Base-by-base conservation (phyloP, 441 rosid species). In the Theobroma grandiflorum region DNA sequence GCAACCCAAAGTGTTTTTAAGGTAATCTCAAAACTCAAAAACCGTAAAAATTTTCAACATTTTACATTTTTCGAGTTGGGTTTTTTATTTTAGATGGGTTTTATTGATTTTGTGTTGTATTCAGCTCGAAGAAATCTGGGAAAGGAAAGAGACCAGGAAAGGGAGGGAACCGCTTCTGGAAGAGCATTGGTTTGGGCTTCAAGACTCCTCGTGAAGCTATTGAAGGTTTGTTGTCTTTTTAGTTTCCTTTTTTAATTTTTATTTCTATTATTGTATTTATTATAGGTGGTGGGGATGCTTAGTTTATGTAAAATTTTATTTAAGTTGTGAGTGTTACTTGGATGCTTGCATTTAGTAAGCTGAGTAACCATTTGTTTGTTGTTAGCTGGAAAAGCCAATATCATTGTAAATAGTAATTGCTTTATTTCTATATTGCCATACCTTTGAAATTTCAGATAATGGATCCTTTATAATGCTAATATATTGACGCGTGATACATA, bases 1-100 rank as follows among this genome's bases (percentile, higher is more conserved):
- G 92, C 98, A 94, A 84, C 95, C 95, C 58, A 94, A 94, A 84
- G 93, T 94, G 76, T 94, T 94, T 88, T 85, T 94, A 5, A 59
- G 94, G 98, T 90, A 69, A 73, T 72, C 35, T n/a, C 10, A 26
- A 0, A 6, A 2, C 1, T 53, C 1, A 82, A 84, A 26, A 85
- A 72, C 90, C 87, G 8, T 82, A 86, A 55, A 45, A 20, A 35
- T 2, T 20, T 57, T 62, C n/a, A 12, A 8, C 8, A 33, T 20
- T 58, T 9, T 10, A 4, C 4, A n/a, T 55, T 2, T 0, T 77
- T 16, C 0, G 7, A n/a, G 67, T 74, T 47, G 31, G 42, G 2
- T 70, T 74, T 58, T 62, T 49, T 20, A 2, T 4, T 14, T 50
- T 52, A 22, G 3, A 5, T 6, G 33, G 8, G 6, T 58, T 35